These are phyloP conservation scores for Angophora floribunda DNA, from an alignment of 345 rosid genomes.

Conservation along the genomic window DNA sequence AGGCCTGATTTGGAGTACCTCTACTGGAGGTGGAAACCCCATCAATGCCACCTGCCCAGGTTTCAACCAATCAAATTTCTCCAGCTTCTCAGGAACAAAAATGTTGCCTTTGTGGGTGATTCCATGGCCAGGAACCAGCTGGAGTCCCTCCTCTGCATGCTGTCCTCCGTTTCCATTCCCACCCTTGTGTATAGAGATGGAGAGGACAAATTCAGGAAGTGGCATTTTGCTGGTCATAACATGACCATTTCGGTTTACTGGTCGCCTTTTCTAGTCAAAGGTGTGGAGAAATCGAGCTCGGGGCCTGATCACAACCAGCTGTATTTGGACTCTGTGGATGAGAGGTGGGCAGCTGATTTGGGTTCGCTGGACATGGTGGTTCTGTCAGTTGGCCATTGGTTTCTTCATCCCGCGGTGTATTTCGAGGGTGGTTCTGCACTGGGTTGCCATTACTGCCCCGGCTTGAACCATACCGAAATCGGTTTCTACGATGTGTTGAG, in stretches of 20 bases:
- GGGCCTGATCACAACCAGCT: conserved; percentile 62
- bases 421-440: conserved; percentile 46
- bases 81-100: conserved; percentile 41
- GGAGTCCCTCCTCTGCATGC: conserved; percentile 84
- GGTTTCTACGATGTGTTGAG: conserved; percentile 70
- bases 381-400: conserved; percentile 91
- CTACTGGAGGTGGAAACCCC: conserved; percentile 89
- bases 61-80: conserved; percentile 69
- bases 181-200: conserved; percentile 52
- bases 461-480: conserved; percentile 63
- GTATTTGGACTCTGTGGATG: conserved; percentile 62
- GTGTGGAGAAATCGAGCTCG: conserved; percentile 53
- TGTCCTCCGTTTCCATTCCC: conserved; percentile 49
- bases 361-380: conserved; percentile 43
- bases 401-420: conserved; percentile 82
- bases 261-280: conserved; percentile 93
- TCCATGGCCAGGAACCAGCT: conserved; percentile 98
- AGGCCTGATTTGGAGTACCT: conserved; percentile 80
- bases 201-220: conserved; percentile 72
- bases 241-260: conserved; percentile 62
- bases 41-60: conserved; percentile 66
- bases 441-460: conserved; percentile 83
- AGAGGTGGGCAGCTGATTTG: conserved; percentile 71
- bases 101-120: conserved; percentile 87
- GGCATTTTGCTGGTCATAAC: conserved; percentile 63